Base-by-base conservation (phyloP, 352 stramenopile genomes). In the Globisporangium takayamanum region DNA sequence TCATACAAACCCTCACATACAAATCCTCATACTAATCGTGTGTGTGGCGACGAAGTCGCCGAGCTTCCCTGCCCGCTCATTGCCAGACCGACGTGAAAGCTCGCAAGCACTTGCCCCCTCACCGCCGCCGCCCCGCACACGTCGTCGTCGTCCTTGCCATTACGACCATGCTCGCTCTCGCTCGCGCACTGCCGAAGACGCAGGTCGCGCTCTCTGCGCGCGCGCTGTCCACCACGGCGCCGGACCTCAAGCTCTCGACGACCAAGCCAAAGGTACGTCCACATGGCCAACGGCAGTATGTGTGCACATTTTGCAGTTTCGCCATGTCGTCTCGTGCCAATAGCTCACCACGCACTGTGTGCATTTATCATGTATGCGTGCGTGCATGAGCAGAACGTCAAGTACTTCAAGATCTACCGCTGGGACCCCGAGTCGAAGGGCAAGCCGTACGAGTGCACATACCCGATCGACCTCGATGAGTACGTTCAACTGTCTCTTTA, bases 351-450 rank as follows among this genome's bases (percentile, higher is more conserved):
- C 45, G 15, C 18, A 39, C 28, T 33, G 2, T 33, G 28, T 33
- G 28, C 28, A 11, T 53, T 14, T 15, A 4, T 37, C 20, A 28
- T 45, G 15, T 37, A 14, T 8, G 53, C 36, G n/a, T 37, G 28
- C 7, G 25, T 10, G 8, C 3, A 3, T 25, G 16, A 33, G 36
- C 53, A 98, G 84, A 88, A 96, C 63, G 96, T 98, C 78, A 98
- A 98, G 80, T 97, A 98, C 79, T 99, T 99, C 62, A 98, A 99
- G 80, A 97, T 99, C 64, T 99, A 99, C 82, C 89, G 97, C 59
- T 99, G 94, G 90, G 94, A 99, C 71, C 97, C 97, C 1, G 95
- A 99, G 70, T 84, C 60, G 67, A 95, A 95, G 68, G 76, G 84
- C 61, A 98, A 98, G 72, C 94, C 93, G 5, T 97, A 97, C 68